phyloP scores from a whole-genome alignment of 192 early-diverging fungal genomes.

The Umbelopsis ramanniana region DNA sequence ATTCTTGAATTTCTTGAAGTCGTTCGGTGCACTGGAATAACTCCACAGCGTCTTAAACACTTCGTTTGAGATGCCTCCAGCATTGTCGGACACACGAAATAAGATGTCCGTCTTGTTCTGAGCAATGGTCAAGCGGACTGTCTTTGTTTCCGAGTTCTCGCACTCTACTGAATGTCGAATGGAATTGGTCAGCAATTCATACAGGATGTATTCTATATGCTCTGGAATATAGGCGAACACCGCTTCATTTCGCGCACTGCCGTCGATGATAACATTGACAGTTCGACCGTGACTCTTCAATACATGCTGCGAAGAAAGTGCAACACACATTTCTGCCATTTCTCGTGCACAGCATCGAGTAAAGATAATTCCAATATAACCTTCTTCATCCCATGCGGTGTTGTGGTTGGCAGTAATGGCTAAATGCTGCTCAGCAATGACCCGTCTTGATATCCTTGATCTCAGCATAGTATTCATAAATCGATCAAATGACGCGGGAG shows the following conservation, averaged over 20 bases:
- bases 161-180: constrained; percentile 68
- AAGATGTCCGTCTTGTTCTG: constrained; percentile 74
- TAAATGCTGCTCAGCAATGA: constrained; percentile 94
- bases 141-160: constrained; percentile 56
- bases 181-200: constrained; percentile 90
- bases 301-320: not conserved
- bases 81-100: constrained; percentile 93
- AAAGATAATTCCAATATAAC: constrained; percentile 73
- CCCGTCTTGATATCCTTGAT: constrained; percentile 88
- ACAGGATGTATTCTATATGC: constrained; percentile 95
- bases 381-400: constrained; percentile 41
- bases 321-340: constrained; percentile 45
- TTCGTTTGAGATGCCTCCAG: constrained; percentile 80
- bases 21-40: constrained; percentile 57
- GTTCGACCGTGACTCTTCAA: not conserved
- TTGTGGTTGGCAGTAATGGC: constrained; percentile 68
- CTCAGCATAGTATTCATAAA: constrained; percentile 93
- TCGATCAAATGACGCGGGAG: constrained; percentile 48
- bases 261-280: constrained; percentile 71
- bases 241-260: constrained; percentile 59
- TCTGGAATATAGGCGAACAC: constrained; percentile 93
- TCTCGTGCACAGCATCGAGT: constrained; percentile 65
- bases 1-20: constrained; percentile 72
- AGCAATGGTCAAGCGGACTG: constrained; percentile 85
- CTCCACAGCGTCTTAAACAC: constrained; percentile 81